Evolutionary conservation across 2,329 filamentous ascomycete species (phyloP).

Genomic region (Fusarium guadeloupense): DNA sequence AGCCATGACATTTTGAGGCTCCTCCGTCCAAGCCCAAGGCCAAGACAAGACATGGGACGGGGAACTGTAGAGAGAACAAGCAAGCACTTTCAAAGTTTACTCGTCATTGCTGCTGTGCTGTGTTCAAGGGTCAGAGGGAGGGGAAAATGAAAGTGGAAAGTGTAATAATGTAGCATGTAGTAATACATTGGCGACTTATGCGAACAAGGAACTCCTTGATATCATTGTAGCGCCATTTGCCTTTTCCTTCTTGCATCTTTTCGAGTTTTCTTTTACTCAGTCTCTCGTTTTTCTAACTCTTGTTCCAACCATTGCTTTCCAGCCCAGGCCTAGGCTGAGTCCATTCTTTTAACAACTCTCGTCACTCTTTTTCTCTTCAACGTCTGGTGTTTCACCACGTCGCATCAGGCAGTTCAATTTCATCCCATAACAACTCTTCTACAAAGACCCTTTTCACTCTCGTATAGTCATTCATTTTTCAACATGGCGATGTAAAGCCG

Average conservation of each 20-base stretch:
- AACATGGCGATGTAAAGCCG: slow-evolving; percentile 26
- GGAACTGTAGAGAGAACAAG: slow-evolving; percentile 13
- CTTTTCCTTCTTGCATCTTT: slow-evolving; percentile 24
- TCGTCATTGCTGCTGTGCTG: slow-evolving; percentile 6
- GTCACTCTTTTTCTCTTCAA: slow-evolving; percentile 2
- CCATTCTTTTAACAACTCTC: slow-evolving; percentile 22
- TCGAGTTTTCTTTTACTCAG: slow-evolving; percentile 15
- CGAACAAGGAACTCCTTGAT: slow-evolving; percentile 37
- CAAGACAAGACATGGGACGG: slow-evolving; percentile 31
- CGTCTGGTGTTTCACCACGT: slow-evolving; percentile 6
- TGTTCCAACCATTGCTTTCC: slow-evolving; percentile 17
- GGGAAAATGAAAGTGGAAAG: neutral
- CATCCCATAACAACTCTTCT: neutral
- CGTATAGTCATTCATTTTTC: neutral
- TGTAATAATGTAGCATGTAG: too few species aligned
- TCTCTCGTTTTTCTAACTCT: slow-evolving; percentile 16
- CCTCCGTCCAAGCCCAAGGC: slow-evolving; percentile 5
- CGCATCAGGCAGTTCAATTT: slow-evolving; percentile 9
- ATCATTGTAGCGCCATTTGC: slow-evolving; percentile 20
- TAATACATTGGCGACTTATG: too few species aligned
- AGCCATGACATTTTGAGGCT: slow-evolving; percentile 32
- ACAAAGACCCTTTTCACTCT: neutral
- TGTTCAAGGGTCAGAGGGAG: neutral
- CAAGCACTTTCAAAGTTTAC: slow-evolving; percentile 6
- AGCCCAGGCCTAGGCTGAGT: slow-evolving; percentile 36